Base-by-base conservation (phyloP, 1,139 yeast species). In the Candida pseudoviswanathii region DNA sequence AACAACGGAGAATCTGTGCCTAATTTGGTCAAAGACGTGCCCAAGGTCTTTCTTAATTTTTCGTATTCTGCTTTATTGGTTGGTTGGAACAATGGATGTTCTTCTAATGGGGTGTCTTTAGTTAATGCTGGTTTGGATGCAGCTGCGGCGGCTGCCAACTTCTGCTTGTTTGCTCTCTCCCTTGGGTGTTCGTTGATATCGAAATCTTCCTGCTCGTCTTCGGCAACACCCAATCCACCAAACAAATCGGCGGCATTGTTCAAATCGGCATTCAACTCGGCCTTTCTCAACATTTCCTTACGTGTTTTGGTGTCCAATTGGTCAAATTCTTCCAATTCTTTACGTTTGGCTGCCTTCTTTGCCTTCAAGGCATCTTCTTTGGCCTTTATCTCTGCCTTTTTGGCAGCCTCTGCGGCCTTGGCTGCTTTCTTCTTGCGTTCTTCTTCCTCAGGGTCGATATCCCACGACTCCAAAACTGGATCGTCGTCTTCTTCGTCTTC, bases 191-290 rank as follows among this genome's bases (percentile, higher is more conserved):
- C 80, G 52, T 68, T 71, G 47, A 73, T 54, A 44, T 56, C 56
- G 36, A 54, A 51, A 25, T 47, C 51, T 42, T 54, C 60, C 21
- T 62, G 66, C 11, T 58, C 65, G 57, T 72, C 78, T 16, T 61
- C 70, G 44, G 87, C 88, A 49, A 87, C 86, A 31, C 91, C 92
- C 57, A 87, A 75, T 7, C 89, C 89, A 33, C 94, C 96, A 64
- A 94, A 90, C 60, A 94, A 77, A 61, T 90, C 96, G 27, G 96
- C 94, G 25, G 98, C 98, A 65, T 89, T 88, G 70, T 87, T 89
- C 69, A 94, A 77, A 72, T 94, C 99, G 32, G 96, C 82, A 44
- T 82, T 85, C 51, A 89, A 64, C 70, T 94, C 96, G 16, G 94
- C 96, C 64, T 86, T 76, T 63, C 78, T 86, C 67, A 88, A 76